Evolutionary conservation across 2,329 filamentous ascomycete genomes (phyloP).

Genomic region (Macroventuria anomochaeta): DNA sequence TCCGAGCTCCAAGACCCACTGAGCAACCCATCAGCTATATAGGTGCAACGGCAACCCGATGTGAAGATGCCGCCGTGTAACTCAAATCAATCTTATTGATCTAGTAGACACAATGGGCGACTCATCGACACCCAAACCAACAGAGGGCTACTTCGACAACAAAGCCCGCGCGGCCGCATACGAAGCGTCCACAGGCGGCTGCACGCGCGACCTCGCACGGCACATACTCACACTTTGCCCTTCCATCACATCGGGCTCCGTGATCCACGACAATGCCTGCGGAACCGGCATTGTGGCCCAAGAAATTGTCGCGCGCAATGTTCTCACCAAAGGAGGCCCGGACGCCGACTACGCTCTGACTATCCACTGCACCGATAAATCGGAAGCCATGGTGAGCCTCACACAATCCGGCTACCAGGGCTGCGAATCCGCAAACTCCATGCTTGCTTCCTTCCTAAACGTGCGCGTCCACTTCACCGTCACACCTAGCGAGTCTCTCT

Average conservation of each 20-base stretch:
- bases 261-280: conserved; percentile 37
- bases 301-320: conserved; percentile 10
- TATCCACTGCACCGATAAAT: conserved; percentile 19
- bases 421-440: background rate
- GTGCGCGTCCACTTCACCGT: background rate
- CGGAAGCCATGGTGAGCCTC: background rate
- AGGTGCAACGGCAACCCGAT: background rate
- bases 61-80: background rate
- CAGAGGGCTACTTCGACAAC: background rate
- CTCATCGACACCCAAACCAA: background rate
- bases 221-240: conserved; percentile 23
- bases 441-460: background rate
- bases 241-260: conserved; percentile 17
- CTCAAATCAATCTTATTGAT: background rate
- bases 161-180: conserved; percentile 9
- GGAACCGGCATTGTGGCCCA: conserved; percentile 32
- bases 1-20: too few relatives aligned
- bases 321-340: background rate
- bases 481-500: conserved; percentile 16
- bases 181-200: conserved; percentile 24
- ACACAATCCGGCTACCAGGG: background rate
- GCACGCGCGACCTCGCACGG: conserved; percentile 22
- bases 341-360: background rate
- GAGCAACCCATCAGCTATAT: background rate
- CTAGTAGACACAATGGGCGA: background rate